Conservation (phyloP, 2,329 filamentous ascomycete species). For the Pseudocercospora cruenta region DNA sequence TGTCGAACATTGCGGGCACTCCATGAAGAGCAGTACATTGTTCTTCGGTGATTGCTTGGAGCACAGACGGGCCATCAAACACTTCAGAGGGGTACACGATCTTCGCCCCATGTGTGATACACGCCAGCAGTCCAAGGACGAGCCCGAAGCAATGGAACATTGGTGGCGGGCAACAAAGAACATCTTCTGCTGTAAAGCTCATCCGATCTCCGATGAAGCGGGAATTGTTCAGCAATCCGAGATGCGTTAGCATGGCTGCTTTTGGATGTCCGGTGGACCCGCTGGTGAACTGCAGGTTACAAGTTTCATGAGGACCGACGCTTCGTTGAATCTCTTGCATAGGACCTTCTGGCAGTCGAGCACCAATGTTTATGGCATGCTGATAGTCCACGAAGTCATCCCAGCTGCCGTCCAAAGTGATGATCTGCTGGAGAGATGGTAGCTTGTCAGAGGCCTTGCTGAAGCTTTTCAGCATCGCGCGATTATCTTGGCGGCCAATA, state of each 20-base stretch:
- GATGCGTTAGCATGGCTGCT: conserved; percentile 69
- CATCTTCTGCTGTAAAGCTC: conserved; percentile 67
- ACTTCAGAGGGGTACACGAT: conserved; percentile 76
- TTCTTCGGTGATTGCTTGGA: conserved; percentile 62
- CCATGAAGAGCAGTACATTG: conserved; percentile 71
- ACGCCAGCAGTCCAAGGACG: conserved; percentile 73
- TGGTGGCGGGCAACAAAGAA: conserved; percentile 79
- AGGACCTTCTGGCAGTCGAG: conserved; percentile 52
- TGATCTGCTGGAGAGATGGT: conserved; percentile 32
- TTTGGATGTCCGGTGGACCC: conserved; percentile 76
- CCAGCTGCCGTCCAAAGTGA: conserved; percentile 31
- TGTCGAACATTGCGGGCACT: conserved; percentile 82
- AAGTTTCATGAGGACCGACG: conserved; percentile 68
- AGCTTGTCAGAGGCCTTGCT: conserved; percentile 17
- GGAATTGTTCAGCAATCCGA: conserved; percentile 35
- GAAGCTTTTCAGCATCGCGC: conserved; percentile 54
- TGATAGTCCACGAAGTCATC: conserved; percentile 31
- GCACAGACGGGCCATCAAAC: conserved; percentile 69
- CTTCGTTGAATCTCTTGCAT: conserved; percentile 59
- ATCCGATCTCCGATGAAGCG: conserved; percentile 65
- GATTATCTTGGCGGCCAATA: conserved; percentile 69
- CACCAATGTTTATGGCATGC: conserved; percentile 47
- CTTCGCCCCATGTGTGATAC: conserved; percentile 73
- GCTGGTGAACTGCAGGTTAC: conserved; percentile 74
- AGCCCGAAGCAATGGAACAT: conserved; percentile 87